Base-by-base conservation (phyloP, 192 early-diverging fungal species). In the Backusella westeae region DNA sequence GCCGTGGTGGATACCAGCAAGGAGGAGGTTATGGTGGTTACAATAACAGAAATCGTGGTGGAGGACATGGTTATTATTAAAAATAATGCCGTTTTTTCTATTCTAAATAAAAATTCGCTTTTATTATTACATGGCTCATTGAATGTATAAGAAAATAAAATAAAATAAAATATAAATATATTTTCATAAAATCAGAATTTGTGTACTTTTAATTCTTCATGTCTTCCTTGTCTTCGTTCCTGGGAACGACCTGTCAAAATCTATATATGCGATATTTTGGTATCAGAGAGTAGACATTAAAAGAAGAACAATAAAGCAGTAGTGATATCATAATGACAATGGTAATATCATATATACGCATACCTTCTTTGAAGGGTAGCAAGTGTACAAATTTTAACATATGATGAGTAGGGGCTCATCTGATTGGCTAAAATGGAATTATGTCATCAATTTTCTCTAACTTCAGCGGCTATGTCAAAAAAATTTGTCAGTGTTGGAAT, bases 1-100 rank as follows among this genome's bases (percentile, higher is more conserved):
- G 75, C 10, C 71, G 74, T 36, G 67, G 75, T 12, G 69, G 65
- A 49, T 73, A 80, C 23, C 70, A 78, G n/a, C 81, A 79, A 41
- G 75, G 71, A 19, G 26, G 44, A 6, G 65, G 76, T n/a, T 67
- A 77, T 59, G 63, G 78, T 32, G 42, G 53, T 17, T 63, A 74
- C 19, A 74, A 56, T 38, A 56, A 67, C 21, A 67, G 75, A 35
- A 42, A 42, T 23, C 63, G 67, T n/a, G 42, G 42, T 38, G 67
- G 15, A 7, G 71, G 76, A 19, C 19, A 38, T 44, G 74, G 74
- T 8, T 42, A 53, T 67, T 14, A 63, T 29, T 63, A 63, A 63
- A 63, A 26, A 63, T 39, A 10, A 39, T 39, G 38, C 1, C 2
- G 3, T 32, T 32, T 32, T 32, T 32, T 32, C 32, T 32, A 32